Base-by-base conservation (phyloP, 2,329 filamentous ascomycete species). In the Fusarium sambucinum region DNA sequence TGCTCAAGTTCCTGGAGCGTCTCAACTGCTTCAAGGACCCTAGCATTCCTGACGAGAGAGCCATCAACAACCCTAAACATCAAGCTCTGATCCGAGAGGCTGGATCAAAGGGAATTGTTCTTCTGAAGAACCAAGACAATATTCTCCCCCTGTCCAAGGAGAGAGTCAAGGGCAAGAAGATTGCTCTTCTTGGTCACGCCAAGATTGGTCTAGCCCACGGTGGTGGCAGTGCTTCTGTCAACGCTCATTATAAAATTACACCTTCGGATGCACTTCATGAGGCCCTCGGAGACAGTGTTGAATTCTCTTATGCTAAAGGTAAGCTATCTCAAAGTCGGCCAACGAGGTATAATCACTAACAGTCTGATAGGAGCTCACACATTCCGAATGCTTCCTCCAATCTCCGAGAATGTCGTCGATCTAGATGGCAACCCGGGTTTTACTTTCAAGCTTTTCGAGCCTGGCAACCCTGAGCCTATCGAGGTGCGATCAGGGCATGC, bases 101-200 rank as follows among this genome's bases (percentile, higher is more conserved):
- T 33, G 74, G 74, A 16, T 71, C 74, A 10, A 86, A 90, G 75
- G 89, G 89, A 1, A 75, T 91, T 27, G 89, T 88, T 1, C 78
- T 91, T 13, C 76, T 91, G 50, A 91, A 90, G 77, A 91, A 91
- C 67, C 83, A 89, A 60, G 82, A 83, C 6, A 77, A 78, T 5
- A 76, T 89, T 14, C 78, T 91, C 17, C 89, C 89, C 5, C 84
- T 90, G 68, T 80, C 85, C 4, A 74, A 68, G 33, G 73, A 75
- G 1, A 74, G 73, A 59, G 58, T 76, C 21, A 73, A 73, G 59
- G 76, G 75, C 33, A 78, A 77, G 58, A 77, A 73, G 54, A 72
- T 78, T 55, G 75, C 76, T 25, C 48, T 79, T 10, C 68, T 80
- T 37, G 77, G 78, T 2, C 74, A 79, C 29, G 72, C 77, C 47